A percentile compares a stretch with the other conserved stretches of the same genome.
phyloP scores from a whole-genome alignment of 75 land plant species.

The Cunninghamia lanceolata region DNA sequence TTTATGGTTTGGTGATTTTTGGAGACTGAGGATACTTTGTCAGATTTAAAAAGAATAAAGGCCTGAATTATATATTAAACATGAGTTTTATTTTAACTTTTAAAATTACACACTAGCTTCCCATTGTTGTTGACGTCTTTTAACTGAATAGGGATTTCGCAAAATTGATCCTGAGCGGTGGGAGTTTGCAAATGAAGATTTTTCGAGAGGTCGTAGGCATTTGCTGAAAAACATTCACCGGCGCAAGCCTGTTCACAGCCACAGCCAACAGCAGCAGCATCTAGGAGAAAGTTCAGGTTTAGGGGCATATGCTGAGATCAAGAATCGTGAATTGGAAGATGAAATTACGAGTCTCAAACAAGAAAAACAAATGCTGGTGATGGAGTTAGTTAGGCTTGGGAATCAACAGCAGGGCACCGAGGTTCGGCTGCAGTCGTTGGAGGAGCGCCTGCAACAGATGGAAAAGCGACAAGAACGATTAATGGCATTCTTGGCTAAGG shows the following conservation, averaged over 20 bases:
- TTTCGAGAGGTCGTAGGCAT: constrained; percentile 38
- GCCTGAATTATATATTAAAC: too few species aligned
- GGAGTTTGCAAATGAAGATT: constrained; percentile 59
- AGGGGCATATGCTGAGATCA: constrained; percentile 37
- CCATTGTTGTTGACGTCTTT: constrained; percentile 4
- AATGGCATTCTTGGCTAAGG: constrained; percentile 51
- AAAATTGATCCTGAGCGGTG: constrained; percentile 55
- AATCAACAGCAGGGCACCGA: constrained; percentile 44
- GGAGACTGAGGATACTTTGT: background rate
- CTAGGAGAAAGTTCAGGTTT: constrained; percentile 6
- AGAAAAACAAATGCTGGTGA: constrained; percentile 48
- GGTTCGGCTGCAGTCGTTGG: constrained; percentile 40
- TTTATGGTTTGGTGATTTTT: background rate
- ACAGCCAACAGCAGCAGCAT: constrained; percentile 39
- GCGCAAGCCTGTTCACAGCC: constrained; percentile 67
- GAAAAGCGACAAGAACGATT: constrained; percentile 59
- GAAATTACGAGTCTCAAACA: constrained; percentile 59
- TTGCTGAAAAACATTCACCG: constrained; percentile 74
- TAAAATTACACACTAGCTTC: background rate
- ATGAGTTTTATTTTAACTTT: too few species aligned
- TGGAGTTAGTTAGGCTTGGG: constrained; percentile 32
- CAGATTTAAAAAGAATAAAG: background rate
- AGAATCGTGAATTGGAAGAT: constrained; percentile 49
- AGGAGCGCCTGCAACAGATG: constrained; percentile 33
- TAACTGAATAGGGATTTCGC: constrained; percentile 36